Evolutionary conservation across 805 yeast species (phyloP).

Genomic region (Sugiyamaella mastotermitis): DNA sequence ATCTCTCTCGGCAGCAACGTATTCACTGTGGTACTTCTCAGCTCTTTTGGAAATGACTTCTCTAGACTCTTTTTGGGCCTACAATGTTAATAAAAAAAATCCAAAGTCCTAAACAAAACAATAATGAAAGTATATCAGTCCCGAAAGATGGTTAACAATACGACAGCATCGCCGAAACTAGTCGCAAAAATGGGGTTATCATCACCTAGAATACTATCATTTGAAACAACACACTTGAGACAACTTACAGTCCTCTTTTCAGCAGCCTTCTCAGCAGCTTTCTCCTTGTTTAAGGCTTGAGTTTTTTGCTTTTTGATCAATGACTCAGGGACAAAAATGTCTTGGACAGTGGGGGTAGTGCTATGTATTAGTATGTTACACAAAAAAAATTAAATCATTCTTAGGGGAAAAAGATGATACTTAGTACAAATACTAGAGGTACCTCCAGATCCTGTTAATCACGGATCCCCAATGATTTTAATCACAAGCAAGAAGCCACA

Average conservation of each 20-base stretch:
- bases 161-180: constrained; percentile 67
- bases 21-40: constrained; percentile 94
- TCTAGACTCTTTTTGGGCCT: constrained; percentile 24
- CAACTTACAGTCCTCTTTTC: not conserved
- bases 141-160: constrained; percentile 83
- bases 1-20: constrained; percentile 87
- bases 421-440: too few relatives aligned
- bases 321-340: constrained; percentile 45
- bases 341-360: constrained; percentile 34
- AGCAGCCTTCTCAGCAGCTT: constrained; percentile 19
- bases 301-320: constrained; percentile 49
- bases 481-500: too few relatives aligned
- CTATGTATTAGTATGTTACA: constrained; percentile 26
- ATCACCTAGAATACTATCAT: constrained; percentile 28
- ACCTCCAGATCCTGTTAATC: too few relatives aligned
- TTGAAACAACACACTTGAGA: not conserved
- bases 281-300: constrained; percentile 37
- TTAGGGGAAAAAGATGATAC: too few relatives aligned
- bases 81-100: not conserved
- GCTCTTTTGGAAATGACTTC: constrained; percentile 81
- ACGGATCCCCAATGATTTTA: too few relatives aligned
- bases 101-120: not conserved
- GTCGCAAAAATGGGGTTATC: constrained; percentile 54
- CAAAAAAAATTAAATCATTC: not conserved
- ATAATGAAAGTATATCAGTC: constrained; percentile 41